Evolutionary conservation across 2,329 filamentous ascomycete genomes (phyloP).

Genomic region (Trematosphaeria pertusa): DNA sequence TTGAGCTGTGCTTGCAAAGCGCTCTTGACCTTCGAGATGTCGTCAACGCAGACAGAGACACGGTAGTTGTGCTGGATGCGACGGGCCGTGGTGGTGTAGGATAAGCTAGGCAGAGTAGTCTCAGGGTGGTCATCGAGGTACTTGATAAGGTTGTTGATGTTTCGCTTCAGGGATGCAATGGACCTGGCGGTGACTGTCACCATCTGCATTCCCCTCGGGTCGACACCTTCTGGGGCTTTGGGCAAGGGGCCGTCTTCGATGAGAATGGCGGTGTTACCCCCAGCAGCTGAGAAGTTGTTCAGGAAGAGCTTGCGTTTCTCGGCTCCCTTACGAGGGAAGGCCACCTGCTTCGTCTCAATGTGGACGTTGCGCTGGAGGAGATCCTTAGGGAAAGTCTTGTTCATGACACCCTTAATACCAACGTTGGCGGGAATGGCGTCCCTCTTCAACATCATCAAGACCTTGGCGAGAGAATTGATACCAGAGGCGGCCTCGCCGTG

Average conservation of each 20-base stretch:
- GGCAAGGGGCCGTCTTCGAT: slow-evolving; percentile 58
- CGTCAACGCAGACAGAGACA: slow-evolving; percentile 55
- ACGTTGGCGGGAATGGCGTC: slow-evolving; percentile 62
- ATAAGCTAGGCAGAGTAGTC: slow-evolving; percentile 56
- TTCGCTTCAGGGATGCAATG: slow-evolving; percentile 59
- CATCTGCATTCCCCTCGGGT: slow-evolving; percentile 56
- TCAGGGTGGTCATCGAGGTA: slow-evolving; percentile 55
- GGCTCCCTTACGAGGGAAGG: slow-evolving; percentile 56
- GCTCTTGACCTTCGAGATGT: slow-evolving; percentile 56
- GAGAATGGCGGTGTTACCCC: slow-evolving; percentile 62
- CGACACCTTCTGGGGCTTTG: slow-evolving; percentile 49
- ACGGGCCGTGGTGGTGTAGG: slow-evolving; percentile 61
- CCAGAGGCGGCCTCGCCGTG: slow-evolving; percentile 63
- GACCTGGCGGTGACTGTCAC: slow-evolving; percentile 60
- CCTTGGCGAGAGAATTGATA: slow-evolving; percentile 62
- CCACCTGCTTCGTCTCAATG: slow-evolving; percentile 55
- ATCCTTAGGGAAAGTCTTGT: slow-evolving; percentile 63
- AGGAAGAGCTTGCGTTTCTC: slow-evolving; percentile 59
- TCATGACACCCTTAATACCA: slow-evolving; percentile 63
- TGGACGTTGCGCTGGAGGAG: slow-evolving; percentile 60
- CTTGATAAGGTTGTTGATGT: slow-evolving; percentile 56
- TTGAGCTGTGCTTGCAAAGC: slow-evolving; percentile 56
- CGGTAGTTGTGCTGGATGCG: slow-evolving; percentile 63
- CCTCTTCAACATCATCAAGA: slow-evolving; percentile 62
- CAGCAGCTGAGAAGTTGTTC: slow-evolving; percentile 62